These are phyloP conservation scores for Stephania yunnanensis DNA, from an alignment of 164 flowering plant genomes.

Conservation along the genomic window DNA sequence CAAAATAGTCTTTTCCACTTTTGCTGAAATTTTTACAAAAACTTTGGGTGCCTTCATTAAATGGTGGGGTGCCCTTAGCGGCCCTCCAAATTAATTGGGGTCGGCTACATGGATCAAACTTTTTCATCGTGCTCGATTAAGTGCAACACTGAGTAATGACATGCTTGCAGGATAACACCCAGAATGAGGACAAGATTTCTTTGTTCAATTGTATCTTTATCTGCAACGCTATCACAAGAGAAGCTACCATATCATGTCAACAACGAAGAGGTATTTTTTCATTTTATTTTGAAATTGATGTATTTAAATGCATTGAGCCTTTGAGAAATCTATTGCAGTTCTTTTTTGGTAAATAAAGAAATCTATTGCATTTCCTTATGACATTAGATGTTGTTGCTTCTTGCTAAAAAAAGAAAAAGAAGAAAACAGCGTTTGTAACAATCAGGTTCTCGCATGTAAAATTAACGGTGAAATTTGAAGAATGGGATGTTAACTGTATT, in stretches of 20 bases:
- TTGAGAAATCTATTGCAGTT: not conserved
- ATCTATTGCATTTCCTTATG: not conserved
- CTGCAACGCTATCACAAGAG: constrained; percentile 54
- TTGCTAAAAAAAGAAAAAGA: not conserved
- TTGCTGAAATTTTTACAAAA: too few species aligned
- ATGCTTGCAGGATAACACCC: constrained; percentile 43
- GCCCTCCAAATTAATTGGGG: too few species aligned
- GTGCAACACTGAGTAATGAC: not conserved
- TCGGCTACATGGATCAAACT: too few species aligned
- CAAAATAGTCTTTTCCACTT: too few species aligned
- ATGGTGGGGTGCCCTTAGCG: too few species aligned
- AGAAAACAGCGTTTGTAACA: not conserved
- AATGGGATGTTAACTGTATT: not conserved
- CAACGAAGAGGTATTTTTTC: constrained; percentile 38
- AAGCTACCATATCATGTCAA: constrained; percentile 50
- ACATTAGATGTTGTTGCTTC: not conserved
- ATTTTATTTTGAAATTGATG: not conserved
- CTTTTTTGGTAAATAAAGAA: not conserved
- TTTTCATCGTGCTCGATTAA: too few species aligned
- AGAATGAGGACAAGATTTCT: constrained; percentile 32
- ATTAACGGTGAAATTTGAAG: not conserved
- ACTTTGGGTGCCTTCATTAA: too few species aligned
- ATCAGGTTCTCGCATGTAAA: not conserved
- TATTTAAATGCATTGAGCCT: not conserved
- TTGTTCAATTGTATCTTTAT: constrained; percentile 43